Conservation (phyloP, 208 protist species). For the Acanthamoeba polyphaga region DNA sequence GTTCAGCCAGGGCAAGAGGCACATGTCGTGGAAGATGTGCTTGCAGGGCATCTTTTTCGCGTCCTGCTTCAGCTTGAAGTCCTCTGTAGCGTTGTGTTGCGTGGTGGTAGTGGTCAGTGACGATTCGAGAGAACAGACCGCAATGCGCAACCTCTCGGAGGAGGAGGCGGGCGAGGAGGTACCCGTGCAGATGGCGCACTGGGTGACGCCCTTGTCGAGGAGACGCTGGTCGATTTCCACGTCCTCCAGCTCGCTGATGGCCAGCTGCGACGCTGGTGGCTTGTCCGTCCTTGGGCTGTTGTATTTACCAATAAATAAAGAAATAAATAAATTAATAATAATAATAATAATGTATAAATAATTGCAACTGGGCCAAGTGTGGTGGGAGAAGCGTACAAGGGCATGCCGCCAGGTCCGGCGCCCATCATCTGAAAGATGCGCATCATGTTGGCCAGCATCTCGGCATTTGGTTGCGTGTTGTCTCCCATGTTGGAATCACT, state of each 20-base stretch:
- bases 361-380: neutral
- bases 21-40: slow-evolving; percentile 56
- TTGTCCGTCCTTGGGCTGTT: slow-evolving; percentile 25
- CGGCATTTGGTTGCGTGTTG: neutral
- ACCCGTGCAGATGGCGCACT: slow-evolving; percentile 59
- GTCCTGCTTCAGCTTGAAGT: slow-evolving; percentile 54
- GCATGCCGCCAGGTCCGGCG: neutral
- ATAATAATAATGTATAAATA: neutral
- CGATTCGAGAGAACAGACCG: neutral
- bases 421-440: neutral
- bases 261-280: slow-evolving; percentile 49
- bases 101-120: neutral
- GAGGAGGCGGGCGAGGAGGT: neutral
- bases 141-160: neutral
- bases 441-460: slow-evolving; percentile 8
- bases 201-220: slow-evolving; percentile 48
- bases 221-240: slow-evolving; percentile 43
- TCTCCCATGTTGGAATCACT: neutral
- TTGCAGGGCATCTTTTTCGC: slow-evolving; percentile 56
- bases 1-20: slow-evolving; percentile 37
- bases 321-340: neutral
- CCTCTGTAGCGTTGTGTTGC: neutral
- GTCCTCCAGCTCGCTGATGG: slow-evolving; percentile 67
- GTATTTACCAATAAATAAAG: neutral
- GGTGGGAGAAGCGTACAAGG: neutral